phyloP scores from a whole-genome alignment of 345 rosid species.

The Euclidium syriacum region DNA sequence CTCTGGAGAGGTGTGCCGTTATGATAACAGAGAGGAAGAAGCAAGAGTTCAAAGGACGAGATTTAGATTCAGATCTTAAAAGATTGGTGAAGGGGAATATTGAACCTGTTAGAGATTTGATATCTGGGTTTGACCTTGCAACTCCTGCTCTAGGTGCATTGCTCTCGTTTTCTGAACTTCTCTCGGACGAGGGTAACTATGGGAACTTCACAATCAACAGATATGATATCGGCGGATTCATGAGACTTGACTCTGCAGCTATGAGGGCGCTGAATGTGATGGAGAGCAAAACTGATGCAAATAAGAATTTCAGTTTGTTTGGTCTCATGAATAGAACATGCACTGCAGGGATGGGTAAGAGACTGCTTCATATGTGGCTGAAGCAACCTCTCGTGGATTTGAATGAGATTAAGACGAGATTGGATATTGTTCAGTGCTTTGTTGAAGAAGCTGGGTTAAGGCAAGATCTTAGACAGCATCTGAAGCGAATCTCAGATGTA shows the following conservation, averaged over 20 bases:
- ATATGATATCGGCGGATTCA: slow-evolving; percentile 64
- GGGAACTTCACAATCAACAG: slow-evolving; percentile 60
- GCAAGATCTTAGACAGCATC: slow-evolving; percentile 90
- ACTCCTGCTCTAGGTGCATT: slow-evolving; percentile 83
- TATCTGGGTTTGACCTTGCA: slow-evolving; percentile 80
- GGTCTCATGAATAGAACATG: slow-evolving; percentile 99
- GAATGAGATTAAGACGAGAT: slow-evolving; percentile 60
- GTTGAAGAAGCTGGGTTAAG: slow-evolving; percentile 87
- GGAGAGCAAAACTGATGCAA: slow-evolving; percentile 94
- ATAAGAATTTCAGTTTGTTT: slow-evolving; percentile 89
- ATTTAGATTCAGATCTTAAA: slow-evolving; percentile 80
- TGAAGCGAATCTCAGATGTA: slow-evolving; percentile 80
- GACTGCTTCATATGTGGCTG: slow-evolving; percentile 92
- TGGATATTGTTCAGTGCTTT: slow-evolving; percentile 88
- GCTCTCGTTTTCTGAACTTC: slow-evolving; percentile 74
- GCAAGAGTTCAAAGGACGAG: slow-evolving; percentile 80
- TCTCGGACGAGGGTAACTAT: slow-evolving; percentile 76
- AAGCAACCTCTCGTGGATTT: slow-evolving; percentile 89
- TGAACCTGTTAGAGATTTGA: slow-evolving; percentile 79
- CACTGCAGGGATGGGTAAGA: slow-evolving; percentile 96
- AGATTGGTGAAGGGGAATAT: slow-evolving; percentile 81
- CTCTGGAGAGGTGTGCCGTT: slow-evolving; percentile 64
- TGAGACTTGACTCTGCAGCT: slow-evolving; percentile 94
- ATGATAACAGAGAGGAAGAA: slow-evolving; percentile 92
- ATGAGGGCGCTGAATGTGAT: slow-evolving; percentile 92